These are phyloP conservation scores for Neonectria faginata DNA, from an alignment of 2,329 filamentous ascomycete genomes.

Conservation along the genomic window DNA sequence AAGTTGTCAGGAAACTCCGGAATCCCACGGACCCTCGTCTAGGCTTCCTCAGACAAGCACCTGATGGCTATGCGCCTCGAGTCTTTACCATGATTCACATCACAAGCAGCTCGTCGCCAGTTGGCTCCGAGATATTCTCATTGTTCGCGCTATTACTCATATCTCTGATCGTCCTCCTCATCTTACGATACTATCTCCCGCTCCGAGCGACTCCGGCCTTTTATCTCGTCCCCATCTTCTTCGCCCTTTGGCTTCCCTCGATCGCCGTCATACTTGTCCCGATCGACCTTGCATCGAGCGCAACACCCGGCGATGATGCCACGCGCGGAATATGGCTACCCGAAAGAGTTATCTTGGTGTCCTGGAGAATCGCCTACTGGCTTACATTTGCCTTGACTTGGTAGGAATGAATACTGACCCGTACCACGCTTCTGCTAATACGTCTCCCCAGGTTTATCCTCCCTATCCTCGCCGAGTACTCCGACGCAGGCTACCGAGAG, in stretches of 20 bases:
- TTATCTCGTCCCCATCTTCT: constrained; percentile 91
- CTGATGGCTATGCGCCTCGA: constrained; percentile 46
- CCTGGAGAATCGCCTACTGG: constrained; percentile 98
- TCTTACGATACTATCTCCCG: constrained; percentile 90
- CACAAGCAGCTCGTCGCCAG: constrained; percentile 68
- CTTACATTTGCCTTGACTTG: constrained; percentile 95
- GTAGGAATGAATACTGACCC: constrained; percentile 59
- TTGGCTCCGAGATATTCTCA: constrained; percentile 85
- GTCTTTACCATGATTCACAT: constrained; percentile 63
- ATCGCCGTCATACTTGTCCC: constrained; percentile 93
- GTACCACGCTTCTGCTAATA: constrained; percentile 30
- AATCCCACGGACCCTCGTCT: constrained; percentile 22
- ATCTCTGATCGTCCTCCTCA: constrained; percentile 80
- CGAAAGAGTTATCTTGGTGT: constrained; percentile 80
- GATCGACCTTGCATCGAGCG: constrained; percentile 92
- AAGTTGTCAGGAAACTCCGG: constrained; percentile 31
- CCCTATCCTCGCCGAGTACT: constrained; percentile 92
- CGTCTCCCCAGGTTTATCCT: constrained; percentile 78
- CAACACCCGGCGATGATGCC: constrained; percentile 76
- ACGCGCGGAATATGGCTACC: constrained; percentile 89
- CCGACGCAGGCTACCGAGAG: constrained; percentile 92
- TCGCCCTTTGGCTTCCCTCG: constrained; percentile 92
- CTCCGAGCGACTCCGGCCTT: constrained; percentile 91
- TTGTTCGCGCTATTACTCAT: constrained; percentile 78
- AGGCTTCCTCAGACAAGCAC: constrained; percentile 41